Evolutionary conservation across 1,139 yeast species (phyloP), one percentile per base, ranked within the genome.

Genomic region (Suhomyces kunorum): DNA sequence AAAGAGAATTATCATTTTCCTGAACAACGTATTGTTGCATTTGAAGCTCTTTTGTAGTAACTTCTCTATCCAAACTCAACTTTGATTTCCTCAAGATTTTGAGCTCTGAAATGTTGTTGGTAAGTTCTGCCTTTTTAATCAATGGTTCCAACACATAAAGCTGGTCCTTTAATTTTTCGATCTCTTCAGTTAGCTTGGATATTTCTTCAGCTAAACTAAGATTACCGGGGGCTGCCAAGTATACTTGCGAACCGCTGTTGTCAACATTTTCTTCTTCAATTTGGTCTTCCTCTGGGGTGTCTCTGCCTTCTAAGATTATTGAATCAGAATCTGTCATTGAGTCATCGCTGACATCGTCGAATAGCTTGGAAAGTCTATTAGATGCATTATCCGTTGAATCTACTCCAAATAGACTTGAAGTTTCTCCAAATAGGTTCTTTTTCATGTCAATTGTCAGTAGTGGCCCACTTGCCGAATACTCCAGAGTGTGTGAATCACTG

Each of bases 1-100:
- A 88, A 40, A 90, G 69, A 52, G 89, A 82, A 56, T 83, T 86
- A 38, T 87, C 92, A 53, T 79, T 83, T 48, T 87, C 95, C 54
- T 87, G 95, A 1, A 88, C 88, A 38, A 84, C 77, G 49, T 82
- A 83, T 56, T 87, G 96, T 49, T 87, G 96, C 42, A 78, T 77
- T 46, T 86, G 87, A 24, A 85, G 64, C 50, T 86, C 90, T 50
- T 85, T 86, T 5, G 80, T 61, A 38, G 78, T 78, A 17, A 88
- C 72, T 54, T 90, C 97, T 45, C 85, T 67, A 32, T 78, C 78
- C 44, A 88, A 69, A 45, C 87, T 79, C 4, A 73, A 51, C 42
- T 78, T 77, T 0, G 96, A 87, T 51, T 83, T 84, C 36, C 68
- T 68, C 46, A 89, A 63, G 39, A 89, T 74, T 47, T 83, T 76